Percentiles rank a stretch among this genome's conserved stretches.
These are phyloP conservation scores for Drechslerella dactyloides DNA, from an alignment of 2,329 filamentous ascomycete species.

Conservation along the genomic window DNA sequence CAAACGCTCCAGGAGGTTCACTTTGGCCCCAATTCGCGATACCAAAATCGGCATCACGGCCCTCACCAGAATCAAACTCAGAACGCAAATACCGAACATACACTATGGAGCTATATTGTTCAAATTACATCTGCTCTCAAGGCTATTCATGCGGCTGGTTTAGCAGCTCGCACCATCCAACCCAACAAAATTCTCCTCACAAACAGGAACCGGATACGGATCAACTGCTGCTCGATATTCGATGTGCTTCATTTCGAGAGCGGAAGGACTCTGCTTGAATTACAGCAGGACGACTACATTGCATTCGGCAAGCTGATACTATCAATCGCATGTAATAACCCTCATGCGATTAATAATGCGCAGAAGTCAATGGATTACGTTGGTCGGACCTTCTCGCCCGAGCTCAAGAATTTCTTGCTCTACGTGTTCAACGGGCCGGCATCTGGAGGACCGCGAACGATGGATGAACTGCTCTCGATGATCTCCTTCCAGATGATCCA, in stretches of 20 bases:
- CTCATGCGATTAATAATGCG: conserved; percentile 67
- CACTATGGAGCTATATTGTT: conserved; percentile 89
- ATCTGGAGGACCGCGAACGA: conserved; percentile 68
- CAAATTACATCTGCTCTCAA: conserved; percentile 89
- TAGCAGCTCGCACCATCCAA: conserved; percentile 86
- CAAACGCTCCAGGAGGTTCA: conserved; percentile 89
- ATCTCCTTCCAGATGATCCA: conserved; percentile 79
- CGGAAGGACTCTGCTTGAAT: conserved; percentile 71
- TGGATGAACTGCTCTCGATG: conserved; percentile 78
- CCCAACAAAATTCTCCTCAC: conserved; percentile 88
- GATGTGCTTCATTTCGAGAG: conserved; percentile 86
- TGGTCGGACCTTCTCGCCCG: conserved; percentile 74
- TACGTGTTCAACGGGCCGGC: conserved; percentile 78
- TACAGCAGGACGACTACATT: conserved; percentile 85
- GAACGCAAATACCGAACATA: conserved; percentile 69
- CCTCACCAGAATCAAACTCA: conserved; percentile 59
- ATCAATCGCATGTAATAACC: conserved; percentile 75
- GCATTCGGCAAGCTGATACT: conserved; percentile 84
- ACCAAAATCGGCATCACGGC: conserved; percentile 44
- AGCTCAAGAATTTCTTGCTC: conserved; percentile 77
- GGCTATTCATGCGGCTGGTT: conserved; percentile 77
- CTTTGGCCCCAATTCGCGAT: conserved; percentile 60
- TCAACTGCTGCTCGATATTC: conserved; percentile 85
- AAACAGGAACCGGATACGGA: conserved; percentile 83
- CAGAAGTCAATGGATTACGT: conserved; percentile 77